A percentile compares a stretch with the other conserved stretches of the same genome.
Conservation (phyloP, 2,329 filamentous ascomycete genomes). For the Aspergillus nomiae region DNA sequence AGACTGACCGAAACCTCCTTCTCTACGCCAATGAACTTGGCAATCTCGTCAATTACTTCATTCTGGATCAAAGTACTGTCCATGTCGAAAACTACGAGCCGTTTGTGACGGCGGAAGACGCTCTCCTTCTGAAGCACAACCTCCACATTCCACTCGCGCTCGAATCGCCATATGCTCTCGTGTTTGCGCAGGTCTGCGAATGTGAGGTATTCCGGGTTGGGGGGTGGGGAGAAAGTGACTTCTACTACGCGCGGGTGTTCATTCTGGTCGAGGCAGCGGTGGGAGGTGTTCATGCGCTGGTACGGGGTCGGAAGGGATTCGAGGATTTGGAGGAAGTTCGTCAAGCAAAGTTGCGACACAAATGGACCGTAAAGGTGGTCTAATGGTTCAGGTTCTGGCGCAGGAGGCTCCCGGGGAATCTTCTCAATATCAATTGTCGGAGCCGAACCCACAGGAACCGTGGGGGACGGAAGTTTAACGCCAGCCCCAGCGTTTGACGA, state of each 20-base stretch:
- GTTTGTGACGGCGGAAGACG: constrained; percentile 75
- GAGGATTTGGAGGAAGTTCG: constrained; percentile 57
- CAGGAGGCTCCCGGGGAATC: constrained; percentile 57
- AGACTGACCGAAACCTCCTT: constrained; percentile 68
- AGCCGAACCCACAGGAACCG: constrained; percentile 48
- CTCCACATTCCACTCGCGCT: constrained; percentile 87
- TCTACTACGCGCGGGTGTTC: constrained; percentile 55
- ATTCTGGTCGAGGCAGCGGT: constrained; percentile 51
- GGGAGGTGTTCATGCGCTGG: constrained; percentile 50
- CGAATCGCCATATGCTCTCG: constrained; percentile 79
- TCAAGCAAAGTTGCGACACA: constrained; percentile 57
- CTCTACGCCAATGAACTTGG: constrained; percentile 79
- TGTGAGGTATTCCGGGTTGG: constrained; percentile 50
- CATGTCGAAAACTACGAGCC: constrained; percentile 97
- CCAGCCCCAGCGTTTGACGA: constrained; percentile 38
- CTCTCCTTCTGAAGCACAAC: constrained; percentile 74
- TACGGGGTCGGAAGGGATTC: constrained; percentile 52
- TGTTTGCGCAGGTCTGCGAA: constrained; percentile 74
- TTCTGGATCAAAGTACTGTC: constrained; percentile 96
- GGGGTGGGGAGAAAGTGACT: constrained; percentile 53
- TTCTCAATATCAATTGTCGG: constrained; percentile 55
- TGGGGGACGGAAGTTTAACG: constrained; percentile 43
- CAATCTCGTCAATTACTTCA: constrained; percentile 95
- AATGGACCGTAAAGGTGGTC: constrained; percentile 59
- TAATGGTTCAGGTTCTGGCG: constrained; percentile 55